Conservation (phyloP, 768 basidiomycete genomes). For the Dioszegia hungarica region DNA sequence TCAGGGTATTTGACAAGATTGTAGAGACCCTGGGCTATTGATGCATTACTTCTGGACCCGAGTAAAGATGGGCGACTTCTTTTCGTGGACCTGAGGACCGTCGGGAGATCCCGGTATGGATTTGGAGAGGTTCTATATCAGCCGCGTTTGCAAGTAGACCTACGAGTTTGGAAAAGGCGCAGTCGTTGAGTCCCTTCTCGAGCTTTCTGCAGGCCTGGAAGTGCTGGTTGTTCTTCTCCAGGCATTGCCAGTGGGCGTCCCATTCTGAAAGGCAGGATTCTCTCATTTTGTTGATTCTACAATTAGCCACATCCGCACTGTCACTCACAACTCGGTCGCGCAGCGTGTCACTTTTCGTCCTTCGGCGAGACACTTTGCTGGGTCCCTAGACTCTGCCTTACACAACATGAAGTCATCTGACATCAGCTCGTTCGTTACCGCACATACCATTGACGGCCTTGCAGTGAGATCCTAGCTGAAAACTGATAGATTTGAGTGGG, state of each 20-base stretch:
- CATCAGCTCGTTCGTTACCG: not conserved
- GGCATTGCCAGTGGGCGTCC: constrained; percentile 86
- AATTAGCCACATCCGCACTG: not conserved
- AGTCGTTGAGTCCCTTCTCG: constrained; percentile 81
- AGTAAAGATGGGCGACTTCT: constrained; percentile 75
- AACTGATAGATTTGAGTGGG: constrained; percentile 93
- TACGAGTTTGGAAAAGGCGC: constrained; percentile 94
- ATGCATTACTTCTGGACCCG: constrained; percentile 68
- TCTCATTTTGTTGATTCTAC: constrained; percentile 84
- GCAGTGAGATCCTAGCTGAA: constrained; percentile 93
- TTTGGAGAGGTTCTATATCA: constrained; percentile 74
- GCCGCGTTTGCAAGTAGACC: constrained; percentile 45
- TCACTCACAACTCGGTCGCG: constrained; percentile 78
- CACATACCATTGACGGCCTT: constrained; percentile 88
- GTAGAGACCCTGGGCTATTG: constrained; percentile 69
- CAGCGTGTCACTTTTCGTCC: constrained; percentile 93
- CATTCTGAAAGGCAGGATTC: constrained; percentile 84
- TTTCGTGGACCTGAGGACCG: constrained; percentile 81
- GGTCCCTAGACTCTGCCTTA: constrained; percentile 84
- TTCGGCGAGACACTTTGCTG: constrained; percentile 90
- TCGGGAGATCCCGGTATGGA: constrained; percentile 82
- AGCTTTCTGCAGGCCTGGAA: constrained; percentile 83
- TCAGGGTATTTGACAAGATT: constrained; percentile 75
- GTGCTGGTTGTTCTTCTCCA: constrained; percentile 95
- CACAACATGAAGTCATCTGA: constrained; percentile 95